Base-by-base conservation (phyloP, 202 grass and related monocot genomes). In the Setaria viridis region DNA sequence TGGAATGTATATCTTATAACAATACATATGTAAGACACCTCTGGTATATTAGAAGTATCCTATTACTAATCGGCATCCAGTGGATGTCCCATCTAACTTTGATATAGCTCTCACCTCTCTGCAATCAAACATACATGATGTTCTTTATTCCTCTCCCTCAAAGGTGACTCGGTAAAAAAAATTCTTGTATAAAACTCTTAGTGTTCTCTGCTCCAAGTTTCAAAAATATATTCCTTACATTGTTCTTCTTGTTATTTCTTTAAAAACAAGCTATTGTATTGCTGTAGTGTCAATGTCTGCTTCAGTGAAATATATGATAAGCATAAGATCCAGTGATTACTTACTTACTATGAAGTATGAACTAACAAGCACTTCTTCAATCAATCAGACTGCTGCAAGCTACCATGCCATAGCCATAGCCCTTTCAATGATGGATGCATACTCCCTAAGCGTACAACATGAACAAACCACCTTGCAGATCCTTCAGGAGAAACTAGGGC, bases 361-460 rank as follows among this genome's bases (percentile, higher is more conserved):
- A 89, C 60, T 89, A 51, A 74, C 62, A 13, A 33, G 5, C 63
- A 77, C 6, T 77, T 84, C 62, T 84, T 86, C 53, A 86, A 73
- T 62, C 49, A 83, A 86, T 72, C 90, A 99, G 97, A 99, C 97
- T 87, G 97, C 94, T 77, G 97, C 97, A 50, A 99, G 97, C 91
- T 99, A 99, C 70, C 97, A 99, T 91, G 97, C 97, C 77, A 99
- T 99, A 81, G 97, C 97, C 65, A 99, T 99, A 89, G 97, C 97
- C 83, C 90, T 99, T 66, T 99, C 97, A 21, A 97, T 97, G 97
- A 99, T 99, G 97, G 94, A 99, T 17, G 90, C 97, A 12, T 97
- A 93, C 84, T 91, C 94, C 55, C 74, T 99, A 62, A 99, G 97
- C 9, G 88, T 93, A 77, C 97, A 99, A 86, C 97, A 99, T 94